These are phyloP conservation scores for Elsinoe batatas DNA, from an alignment of 2,329 filamentous ascomycete species.

Conservation along the genomic window DNA sequence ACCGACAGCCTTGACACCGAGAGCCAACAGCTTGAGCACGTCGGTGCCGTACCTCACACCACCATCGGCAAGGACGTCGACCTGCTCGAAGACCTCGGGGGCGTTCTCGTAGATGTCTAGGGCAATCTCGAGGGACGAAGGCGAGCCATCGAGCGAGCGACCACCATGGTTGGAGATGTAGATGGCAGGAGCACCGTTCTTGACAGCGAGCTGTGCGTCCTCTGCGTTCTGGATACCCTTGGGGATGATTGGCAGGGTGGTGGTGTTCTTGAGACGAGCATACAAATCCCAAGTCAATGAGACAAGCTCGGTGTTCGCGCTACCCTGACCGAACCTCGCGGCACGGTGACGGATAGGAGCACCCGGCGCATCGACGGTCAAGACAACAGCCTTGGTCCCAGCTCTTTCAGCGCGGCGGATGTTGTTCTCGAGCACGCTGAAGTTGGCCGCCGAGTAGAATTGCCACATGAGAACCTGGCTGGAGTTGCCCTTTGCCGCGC, in stretches of 20 bases:
- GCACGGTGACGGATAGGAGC: conserved; percentile 31
- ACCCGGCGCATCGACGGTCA: conserved; percentile 33
- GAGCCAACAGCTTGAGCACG: conserved; percentile 29
- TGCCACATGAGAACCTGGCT: conserved; percentile 33
- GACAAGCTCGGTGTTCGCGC: conserved; percentile 28
- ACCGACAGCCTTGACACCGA: conserved; percentile 33
- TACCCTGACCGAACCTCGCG: conserved; percentile 24
- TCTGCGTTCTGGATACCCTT: conserved; percentile 34
- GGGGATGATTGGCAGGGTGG: conserved; percentile 29
- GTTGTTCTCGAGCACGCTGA: conserved; percentile 24
- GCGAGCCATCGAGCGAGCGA: conserved; percentile 38
- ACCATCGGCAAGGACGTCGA: conserved; percentile 33
- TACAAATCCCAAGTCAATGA: conserved; percentile 21
- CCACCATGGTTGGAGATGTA: conserved; percentile 36
- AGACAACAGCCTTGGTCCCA: conserved; percentile 32
- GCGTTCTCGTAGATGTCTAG: conserved; percentile 58
- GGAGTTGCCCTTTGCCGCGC: conserved; percentile 30
- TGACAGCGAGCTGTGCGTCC: conserved; percentile 29
- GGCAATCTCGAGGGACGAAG: conserved; percentile 63
- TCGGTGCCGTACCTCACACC: conserved; percentile 33
- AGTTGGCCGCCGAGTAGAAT: conserved; percentile 30
- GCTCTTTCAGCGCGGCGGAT: conserved; percentile 26
- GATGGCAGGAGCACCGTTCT: conserved; percentile 30
- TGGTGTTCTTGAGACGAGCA: conserved; percentile 27
- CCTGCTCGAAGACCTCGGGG: conserved; percentile 30